These are phyloP conservation scores for Eragrostis nindensis DNA, from an alignment of 176 grass and related monocot genomes.

Conservation along the genomic window DNA sequence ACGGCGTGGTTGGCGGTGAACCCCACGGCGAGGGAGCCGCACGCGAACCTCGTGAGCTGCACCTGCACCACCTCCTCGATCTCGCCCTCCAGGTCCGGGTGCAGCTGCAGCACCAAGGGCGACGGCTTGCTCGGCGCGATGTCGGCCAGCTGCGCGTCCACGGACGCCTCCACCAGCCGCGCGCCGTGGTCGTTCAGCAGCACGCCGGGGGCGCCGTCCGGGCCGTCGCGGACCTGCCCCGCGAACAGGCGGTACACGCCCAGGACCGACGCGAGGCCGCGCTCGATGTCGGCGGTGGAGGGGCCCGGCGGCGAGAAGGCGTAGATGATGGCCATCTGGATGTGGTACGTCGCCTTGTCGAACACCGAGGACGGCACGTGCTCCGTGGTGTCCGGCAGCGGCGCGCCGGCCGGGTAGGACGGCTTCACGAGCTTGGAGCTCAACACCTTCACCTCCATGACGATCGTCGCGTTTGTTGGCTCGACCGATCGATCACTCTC, in stretches of 20 bases:
- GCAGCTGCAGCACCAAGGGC: slow-evolving; percentile 33
- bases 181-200: slow-evolving; percentile 57
- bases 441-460: slow-evolving; percentile 66
- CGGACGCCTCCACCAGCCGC: slow-evolving; percentile 50
- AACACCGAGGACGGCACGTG: slow-evolving; percentile 57
- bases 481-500: not conserved
- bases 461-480: not conserved
- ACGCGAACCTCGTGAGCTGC: slow-evolving; percentile 63
- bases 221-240: slow-evolving; percentile 31
- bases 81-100: slow-evolving; percentile 33
- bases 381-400: slow-evolving; percentile 9
- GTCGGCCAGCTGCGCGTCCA: slow-evolving; percentile 32
- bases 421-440: slow-evolving; percentile 60
- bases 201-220: slow-evolving; percentile 23
- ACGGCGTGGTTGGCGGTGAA: slow-evolving; percentile 58
- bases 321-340: slow-evolving; percentile 68
- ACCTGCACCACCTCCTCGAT: slow-evolving; percentile 59
- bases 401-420: slow-evolving; percentile 31
- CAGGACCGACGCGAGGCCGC: slow-evolving; percentile 45
- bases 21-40: slow-evolving; percentile 55
- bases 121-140: slow-evolving; percentile 48
- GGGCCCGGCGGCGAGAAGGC: slow-evolving; percentile 60
- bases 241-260: slow-evolving; percentile 48
- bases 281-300: slow-evolving; percentile 44
- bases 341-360: slow-evolving; percentile 53